A percentile compares a stretch with the other conserved stretches of the same genome.
phyloP scores from a whole-genome alignment of 345 rosid genomes.

The Corymbia maculata region DNA sequence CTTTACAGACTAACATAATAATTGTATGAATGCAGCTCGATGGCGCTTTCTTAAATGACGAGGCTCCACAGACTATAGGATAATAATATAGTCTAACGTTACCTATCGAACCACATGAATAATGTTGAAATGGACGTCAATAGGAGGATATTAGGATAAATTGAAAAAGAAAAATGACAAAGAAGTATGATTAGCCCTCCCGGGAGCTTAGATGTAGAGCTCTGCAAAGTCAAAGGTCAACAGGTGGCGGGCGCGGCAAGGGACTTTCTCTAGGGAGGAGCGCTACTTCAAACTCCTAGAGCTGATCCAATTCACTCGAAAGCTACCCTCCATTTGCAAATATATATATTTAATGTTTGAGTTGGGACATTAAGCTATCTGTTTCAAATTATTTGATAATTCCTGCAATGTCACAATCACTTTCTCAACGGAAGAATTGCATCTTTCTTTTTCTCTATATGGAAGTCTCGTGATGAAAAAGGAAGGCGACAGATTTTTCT shows the following conservation, averaged over 20 bases:
- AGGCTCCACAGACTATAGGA: no score
- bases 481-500: background rate
- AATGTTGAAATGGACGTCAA: background rate
- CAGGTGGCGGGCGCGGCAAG: constrained; percentile 56
- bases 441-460: background rate
- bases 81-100: background rate
- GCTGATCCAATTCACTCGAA: constrained; percentile 32
- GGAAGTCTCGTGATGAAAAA: background rate
- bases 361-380: background rate
- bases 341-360: background rate
- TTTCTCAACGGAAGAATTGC: background rate
- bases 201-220: background rate
- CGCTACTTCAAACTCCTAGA: constrained; percentile 20
- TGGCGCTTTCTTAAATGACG: no score
- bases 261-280: constrained; percentile 63
- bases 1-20: background rate
- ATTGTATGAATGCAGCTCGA: no score
- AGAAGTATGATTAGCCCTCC: background rate
- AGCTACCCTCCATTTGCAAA: constrained; percentile 19
- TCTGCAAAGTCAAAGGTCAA: constrained; percentile 43
- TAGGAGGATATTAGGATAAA: background rate
- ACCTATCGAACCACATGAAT: background rate
- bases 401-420: background rate
- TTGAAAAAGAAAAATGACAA: background rate
- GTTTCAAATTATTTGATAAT: background rate